Base-by-base conservation (phyloP, 1,284 basidiomycete genomes). In the Cutaneotrichosporon sp. region DNA sequence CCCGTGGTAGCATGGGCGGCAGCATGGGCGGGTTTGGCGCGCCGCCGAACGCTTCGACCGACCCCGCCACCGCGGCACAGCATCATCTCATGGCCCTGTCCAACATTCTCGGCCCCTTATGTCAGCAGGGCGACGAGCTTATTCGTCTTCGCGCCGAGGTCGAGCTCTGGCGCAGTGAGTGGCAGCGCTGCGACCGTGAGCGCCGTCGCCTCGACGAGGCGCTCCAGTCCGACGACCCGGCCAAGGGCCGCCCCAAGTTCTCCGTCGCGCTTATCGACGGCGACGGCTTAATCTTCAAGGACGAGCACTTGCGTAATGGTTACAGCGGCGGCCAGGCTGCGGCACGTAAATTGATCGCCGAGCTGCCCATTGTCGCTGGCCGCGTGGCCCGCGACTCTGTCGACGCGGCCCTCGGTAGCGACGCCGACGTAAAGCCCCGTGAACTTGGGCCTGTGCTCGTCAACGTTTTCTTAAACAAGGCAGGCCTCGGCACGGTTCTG, bases 391-490 rank as follows among this genome's bases (percentile, higher is more conserved):
- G 36, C 15, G 35, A 33, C 20, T n/a, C n/a, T n/a, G n/a, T n/a
- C n/a, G 26, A 30, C 26, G 26, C 26, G 26, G 20, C 23, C 45
- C 20, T 26, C 15, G 21, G 38, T 13, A 18, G 10, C 7, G 43
- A 45, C 20, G 46, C 34, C 18, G 45, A 38, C 35, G 7, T 15
- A 4, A 30, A 39, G 30, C 37, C 37, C 21, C 52, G 50, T 36
- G 49, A 54, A 30, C 52, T 58, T 7, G 53, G 50, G n/a, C 40
- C 36, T 21, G 60, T 58, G 9, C 46, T 73, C 9, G 62, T 73
- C n/a, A 66, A 71, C 52, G 50, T 74, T 14, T 69, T 72, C 49
- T 37, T 73, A 7, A 72, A 73, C 52, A 69, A 69, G 55, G 49
- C 55, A 10, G 69, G 67, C 2, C 51, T 74, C 10, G 68, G 69